Base-by-base conservation (phyloP, 2,329 filamentous ascomycete genomes). In the Paraphoma sp. region DNA sequence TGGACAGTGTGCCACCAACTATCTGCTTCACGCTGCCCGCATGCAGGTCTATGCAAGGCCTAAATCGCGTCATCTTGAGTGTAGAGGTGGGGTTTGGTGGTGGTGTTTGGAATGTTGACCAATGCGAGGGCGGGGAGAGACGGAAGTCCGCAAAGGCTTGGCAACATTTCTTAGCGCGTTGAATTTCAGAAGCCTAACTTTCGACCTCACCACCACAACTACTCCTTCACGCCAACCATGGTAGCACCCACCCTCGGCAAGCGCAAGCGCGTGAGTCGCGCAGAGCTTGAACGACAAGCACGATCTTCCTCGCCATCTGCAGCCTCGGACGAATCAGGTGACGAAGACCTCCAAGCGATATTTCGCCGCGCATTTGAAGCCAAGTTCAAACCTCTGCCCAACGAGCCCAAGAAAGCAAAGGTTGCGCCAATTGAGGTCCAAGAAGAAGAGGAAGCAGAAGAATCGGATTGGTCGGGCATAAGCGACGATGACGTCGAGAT, bases 21-120 rank as follows among this genome's bases (percentile, higher is more conserved):
- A 99, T 99, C 78, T 99, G 95, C 82, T 99, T 99, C 57, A 99
- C 95, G 74, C 94, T 89, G 12, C 95, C 95, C n/a, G 93, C 89
- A 78, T 99, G 95, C 51, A 99, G 86, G 80, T 99, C 95, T 78
- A 99, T 98, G 74, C 95, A 99, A 17, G 95, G 95, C 40, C 95
- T 86, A 74, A 99, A 99, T 67, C 89, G 88, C 2, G 95, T 98
- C 95, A 99, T 97, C 45, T 23, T 63, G 53, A 16, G 2, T 46
- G 44, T 46, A 14, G 8, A n/a, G 29, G 12, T 2, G 44, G 9
- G 28, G 12, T 18, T 40, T 36, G 33, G 23, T 8, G 36, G 23
- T n/a, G 16, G 17, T 17, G 40, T 14, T 48, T 46, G 23, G 29
- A 46, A 49, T 33, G 14, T 36, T 36, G 33, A 36, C 33, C 33